Evolutionary conservation across 2,329 filamentous ascomycete species (phyloP).

Genomic region (Eutypa lata): DNA sequence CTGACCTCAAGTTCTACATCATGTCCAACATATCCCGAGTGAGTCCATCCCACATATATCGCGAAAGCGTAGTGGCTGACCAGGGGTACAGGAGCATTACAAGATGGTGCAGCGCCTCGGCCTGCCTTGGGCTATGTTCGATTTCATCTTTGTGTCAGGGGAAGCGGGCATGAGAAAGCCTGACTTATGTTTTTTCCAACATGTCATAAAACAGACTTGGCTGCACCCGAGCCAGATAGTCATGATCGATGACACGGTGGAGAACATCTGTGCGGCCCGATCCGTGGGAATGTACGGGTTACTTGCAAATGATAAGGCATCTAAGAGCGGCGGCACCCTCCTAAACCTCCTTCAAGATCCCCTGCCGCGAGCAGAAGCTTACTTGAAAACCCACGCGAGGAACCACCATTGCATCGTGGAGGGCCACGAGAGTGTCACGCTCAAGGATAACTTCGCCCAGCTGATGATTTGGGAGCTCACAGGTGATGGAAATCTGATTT

Average conservation of each 20-base stretch:
- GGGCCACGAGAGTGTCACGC: constrained; percentile 22
- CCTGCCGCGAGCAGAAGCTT: constrained; percentile 6
- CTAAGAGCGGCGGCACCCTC: neutral
- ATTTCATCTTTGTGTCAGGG: constrained; percentile 7
- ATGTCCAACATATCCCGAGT: constrained; percentile 22
- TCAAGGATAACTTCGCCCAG: constrained; percentile 30
- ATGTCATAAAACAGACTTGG: constrained; percentile 13
- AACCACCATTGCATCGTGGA: constrained; percentile 22
- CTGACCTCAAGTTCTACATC: constrained; percentile 13
- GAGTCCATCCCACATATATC: neutral
- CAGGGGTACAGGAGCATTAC: constrained; percentile 11
- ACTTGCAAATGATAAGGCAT: too few species aligned
- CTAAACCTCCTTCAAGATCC: constrained; percentile 9
- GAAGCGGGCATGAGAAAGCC: constrained; percentile 19
- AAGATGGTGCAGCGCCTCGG: constrained; percentile 4
- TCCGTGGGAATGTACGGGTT: constrained; percentile 3
- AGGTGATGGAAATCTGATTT: constrained; percentile 12
- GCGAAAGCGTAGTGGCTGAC: neutral
- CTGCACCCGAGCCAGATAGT: constrained; percentile 8
- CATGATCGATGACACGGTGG: constrained; percentile 16
- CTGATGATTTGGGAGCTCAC: constrained; percentile 37
- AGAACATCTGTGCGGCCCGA: constrained; percentile 20
- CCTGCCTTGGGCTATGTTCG: constrained; percentile 8
- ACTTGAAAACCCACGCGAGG: constrained; percentile 8
- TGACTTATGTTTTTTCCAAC: constrained; percentile 17